Percentiles rank a stretch among this genome's conserved stretches.
These are phyloP conservation scores for Aureobasidium lini DNA, from an alignment of 2,329 filamentous ascomycete species.

Conservation along the genomic window DNA sequence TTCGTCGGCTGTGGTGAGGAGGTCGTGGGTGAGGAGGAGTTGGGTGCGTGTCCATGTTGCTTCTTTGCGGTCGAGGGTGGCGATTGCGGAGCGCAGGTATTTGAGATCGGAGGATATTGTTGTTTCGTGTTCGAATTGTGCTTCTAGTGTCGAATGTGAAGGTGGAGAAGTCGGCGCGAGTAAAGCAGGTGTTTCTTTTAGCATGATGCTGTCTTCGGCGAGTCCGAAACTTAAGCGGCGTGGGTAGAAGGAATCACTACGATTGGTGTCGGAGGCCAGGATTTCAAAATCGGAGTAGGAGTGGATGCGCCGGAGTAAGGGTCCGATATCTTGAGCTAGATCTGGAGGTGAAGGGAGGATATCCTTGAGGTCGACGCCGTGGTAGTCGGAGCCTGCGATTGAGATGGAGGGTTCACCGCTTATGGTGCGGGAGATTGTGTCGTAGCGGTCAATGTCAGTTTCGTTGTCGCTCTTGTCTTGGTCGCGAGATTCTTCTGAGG, in stretches of 20 bases:
- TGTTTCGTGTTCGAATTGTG: constrained; percentile 8
- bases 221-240: constrained; percentile 68
- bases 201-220: constrained; percentile 61
- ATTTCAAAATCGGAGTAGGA: constrained; percentile 37
- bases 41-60: constrained; percentile 56
- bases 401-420: constrained; percentile 30
- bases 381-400: constrained; percentile 51
- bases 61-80: constrained; percentile 45
- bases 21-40: constrained; percentile 47
- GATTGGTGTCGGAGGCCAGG: constrained; percentile 12
- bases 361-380: constrained; percentile 53
- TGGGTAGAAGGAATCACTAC: constrained; percentile 54
- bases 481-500: background rate
- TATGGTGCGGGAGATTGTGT: background rate
- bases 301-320: constrained; percentile 51
- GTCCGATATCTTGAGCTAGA: constrained; percentile 37
- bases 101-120: constrained; percentile 10
- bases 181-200: constrained; percentile 28
- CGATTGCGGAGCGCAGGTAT: constrained; percentile 46
- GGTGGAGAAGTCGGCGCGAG: background rate
- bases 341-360: constrained; percentile 44
- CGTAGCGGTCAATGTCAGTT: background rate
- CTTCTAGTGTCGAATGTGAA: background rate
- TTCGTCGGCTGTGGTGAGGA: constrained; percentile 55
- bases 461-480: background rate